phyloP scores from a whole-genome alignment of 805 yeast genomes.

The Suhomyces kilbournensis region DNA sequence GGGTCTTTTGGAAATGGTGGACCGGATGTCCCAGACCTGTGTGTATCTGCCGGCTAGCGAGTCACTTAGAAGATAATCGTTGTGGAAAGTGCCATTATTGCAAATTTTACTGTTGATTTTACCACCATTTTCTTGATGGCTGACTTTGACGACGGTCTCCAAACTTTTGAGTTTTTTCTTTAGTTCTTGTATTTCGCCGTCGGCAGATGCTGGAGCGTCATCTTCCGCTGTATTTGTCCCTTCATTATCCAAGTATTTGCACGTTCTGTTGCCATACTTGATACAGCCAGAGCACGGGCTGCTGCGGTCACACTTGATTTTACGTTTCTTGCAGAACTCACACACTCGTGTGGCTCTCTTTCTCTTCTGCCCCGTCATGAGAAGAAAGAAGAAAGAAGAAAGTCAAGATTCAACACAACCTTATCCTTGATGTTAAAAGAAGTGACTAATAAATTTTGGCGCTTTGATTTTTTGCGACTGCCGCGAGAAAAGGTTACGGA shows the following conservation, averaged over 20 bases:
- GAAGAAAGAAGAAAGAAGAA: neutral
- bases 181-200: conserved; percentile 16
- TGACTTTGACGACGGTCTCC: conserved; percentile 7
- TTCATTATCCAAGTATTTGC: conserved; percentile 5
- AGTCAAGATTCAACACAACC: too few relatives aligned
- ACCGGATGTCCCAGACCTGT: neutral
- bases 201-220: too few relatives aligned
- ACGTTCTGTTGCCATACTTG: conserved; percentile 22
- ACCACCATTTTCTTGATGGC: neutral
- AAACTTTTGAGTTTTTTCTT: conserved; percentile 17
- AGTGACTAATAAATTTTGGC: too few relatives aligned
- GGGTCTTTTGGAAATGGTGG: conserved; percentile 3
- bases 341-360: conserved; percentile 46
- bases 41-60: neutral
- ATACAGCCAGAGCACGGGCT: conserved; percentile 42
- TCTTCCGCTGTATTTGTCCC: neutral
- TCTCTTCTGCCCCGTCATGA: conserved; percentile 14
- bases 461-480: too few relatives aligned
- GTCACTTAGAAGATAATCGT: neutral
- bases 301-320: conserved; percentile 51
- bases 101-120: too few relatives aligned
- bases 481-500: too few relatives aligned
- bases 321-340: conserved; percentile 46
- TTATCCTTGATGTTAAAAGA: too few relatives aligned
- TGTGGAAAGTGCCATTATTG: neutral